Base-by-base conservation (phyloP, 805 yeast genomes). In the Ogataea parapolymorpha region DNA sequence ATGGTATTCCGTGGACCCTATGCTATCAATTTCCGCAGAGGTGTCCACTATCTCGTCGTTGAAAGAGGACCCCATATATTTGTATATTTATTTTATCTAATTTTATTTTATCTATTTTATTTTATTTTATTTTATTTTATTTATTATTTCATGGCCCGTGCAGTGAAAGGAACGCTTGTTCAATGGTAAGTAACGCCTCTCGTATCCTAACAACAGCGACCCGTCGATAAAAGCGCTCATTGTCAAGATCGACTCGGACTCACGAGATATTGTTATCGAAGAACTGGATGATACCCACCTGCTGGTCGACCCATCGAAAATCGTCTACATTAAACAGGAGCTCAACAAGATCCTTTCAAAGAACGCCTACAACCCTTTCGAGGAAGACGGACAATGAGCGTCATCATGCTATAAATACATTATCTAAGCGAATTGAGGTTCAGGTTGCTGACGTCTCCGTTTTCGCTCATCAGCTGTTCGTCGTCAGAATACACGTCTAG, bases 211-310 rank as follows among this genome's bases (percentile, higher is more conserved):
- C 35, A 11, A 6, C 14, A 59, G 97, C 61, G 99, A 91, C 60
- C 98, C 99, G 2, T 87, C 97, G 1, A 89, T 91, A 48, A 75
- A 80, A 48, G 96, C 98, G 0, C 69, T 91, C 35, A 86, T 91
- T 2, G 65, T 91, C 16, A 84, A 81, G 58, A 84, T 91, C 31
- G 98, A 93, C 61, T 67, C 87, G 0, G 77, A 79, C 20, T 66
- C 72, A 26, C 83, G 86, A 44, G 95, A 89, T 51, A 82, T 93
- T 2, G 59, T 63, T 13, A 63, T 61, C n/a, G 80, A 83, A 62
- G 98, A 93, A 53, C 71, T 91, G 30, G 98, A 93, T 58, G 97
- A 90, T 33, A 86, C 93, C 1, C 98, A 93, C 62, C 63, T 91
- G 14, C 68, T 93, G 46, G 83, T 91, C 22, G 91, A 86, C 51